These are phyloP conservation scores for Blastobotrys mokoenaii DNA, from an alignment of 805 yeast genomes.

Conservation along the genomic window DNA sequence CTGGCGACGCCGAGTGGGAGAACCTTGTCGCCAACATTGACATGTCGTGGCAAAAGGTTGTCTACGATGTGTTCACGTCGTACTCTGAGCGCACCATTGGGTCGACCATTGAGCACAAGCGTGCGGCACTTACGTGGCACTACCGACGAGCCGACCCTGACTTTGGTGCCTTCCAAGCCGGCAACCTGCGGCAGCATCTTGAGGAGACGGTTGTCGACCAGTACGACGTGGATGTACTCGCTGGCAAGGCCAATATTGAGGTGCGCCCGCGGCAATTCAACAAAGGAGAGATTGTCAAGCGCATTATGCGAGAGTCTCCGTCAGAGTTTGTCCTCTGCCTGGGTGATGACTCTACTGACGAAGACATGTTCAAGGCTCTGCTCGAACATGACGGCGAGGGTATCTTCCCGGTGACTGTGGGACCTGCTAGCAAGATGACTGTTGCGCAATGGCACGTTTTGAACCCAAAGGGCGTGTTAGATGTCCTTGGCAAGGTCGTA, in stretches of 20 bases:
- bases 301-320: constrained; percentile 63
- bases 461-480: constrained; percentile 78
- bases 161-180: constrained; percentile 80
- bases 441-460: constrained; percentile 77
- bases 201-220: constrained; percentile 47
- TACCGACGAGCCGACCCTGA: constrained; percentile 93
- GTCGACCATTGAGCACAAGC: constrained; percentile 73
- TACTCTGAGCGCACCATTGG: constrained; percentile 91
- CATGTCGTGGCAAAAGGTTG: constrained; percentile 92
- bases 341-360: constrained; percentile 97
- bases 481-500: constrained; percentile 56
- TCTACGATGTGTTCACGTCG: constrained; percentile 58
- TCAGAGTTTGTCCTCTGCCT: constrained; percentile 73
- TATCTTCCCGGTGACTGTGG: constrained; percentile 83
- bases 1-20: constrained; percentile 62
- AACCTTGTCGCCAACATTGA: constrained; percentile 76
- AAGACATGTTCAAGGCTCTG: constrained; percentile 87
- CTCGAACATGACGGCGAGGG: constrained; percentile 30
- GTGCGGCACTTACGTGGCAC: constrained; percentile 97
- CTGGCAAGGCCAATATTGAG: constrained; percentile 94
- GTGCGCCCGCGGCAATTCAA: constrained; percentile 93
- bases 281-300: constrained; percentile 91
- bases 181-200: constrained; percentile 58
- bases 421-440: constrained; percentile 83
- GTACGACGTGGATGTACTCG: constrained; percentile 89